phyloP scores from a whole-genome alignment of 768 basidiomycete species.

The Pulveroboletus ravenelii region DNA sequence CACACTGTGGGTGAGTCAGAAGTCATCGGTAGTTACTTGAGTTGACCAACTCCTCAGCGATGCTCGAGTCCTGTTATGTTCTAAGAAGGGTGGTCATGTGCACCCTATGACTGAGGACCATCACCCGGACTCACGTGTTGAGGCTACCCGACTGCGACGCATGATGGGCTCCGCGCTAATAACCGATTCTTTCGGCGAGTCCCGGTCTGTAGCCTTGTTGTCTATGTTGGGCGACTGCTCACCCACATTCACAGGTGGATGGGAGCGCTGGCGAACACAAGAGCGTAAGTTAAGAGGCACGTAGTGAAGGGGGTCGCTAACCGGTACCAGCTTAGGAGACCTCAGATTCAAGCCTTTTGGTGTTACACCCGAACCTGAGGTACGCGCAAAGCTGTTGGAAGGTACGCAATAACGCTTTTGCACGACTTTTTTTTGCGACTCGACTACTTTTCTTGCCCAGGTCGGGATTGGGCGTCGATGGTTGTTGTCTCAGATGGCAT shows the following conservation, averaged over 20 bases:
- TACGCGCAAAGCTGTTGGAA: slow-evolving; percentile 67
- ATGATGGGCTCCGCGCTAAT: slow-evolving; percentile 89
- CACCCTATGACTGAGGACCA: slow-evolving; percentile 90
- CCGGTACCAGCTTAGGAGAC: slow-evolving; percentile 67
- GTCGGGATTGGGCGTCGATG: slow-evolving; percentile 79
- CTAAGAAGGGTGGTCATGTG: slow-evolving; percentile 67
- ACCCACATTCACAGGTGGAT: slow-evolving; percentile 64
- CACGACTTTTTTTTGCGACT: neutral
- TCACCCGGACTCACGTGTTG: slow-evolving; percentile 88
- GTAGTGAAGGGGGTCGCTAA: slow-evolving; percentile 2
- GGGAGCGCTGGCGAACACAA: slow-evolving; percentile 89
- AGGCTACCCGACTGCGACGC: slow-evolving; percentile 76
- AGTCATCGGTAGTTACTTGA: neutral
- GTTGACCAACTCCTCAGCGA: slow-evolving; percentile 49
- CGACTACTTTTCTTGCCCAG: slow-evolving; percentile 36
- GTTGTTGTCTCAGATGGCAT: slow-evolving; percentile 92
- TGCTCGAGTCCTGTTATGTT: slow-evolving; percentile 81
- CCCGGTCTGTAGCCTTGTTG: slow-evolving; percentile 46
- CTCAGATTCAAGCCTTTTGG: slow-evolving; percentile 85
- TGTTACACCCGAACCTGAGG: slow-evolving; percentile 90
- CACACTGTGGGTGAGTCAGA: slow-evolving; percentile 77
- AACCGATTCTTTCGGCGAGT: slow-evolving; percentile 93
- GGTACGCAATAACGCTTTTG: slow-evolving; percentile 40
- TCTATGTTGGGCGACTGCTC: neutral
- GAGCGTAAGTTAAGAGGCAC: slow-evolving; percentile 52